Base-by-base conservation (phyloP, 225 moss, liverwort and hornwort species). In the Thuidium tamariscinum region DNA sequence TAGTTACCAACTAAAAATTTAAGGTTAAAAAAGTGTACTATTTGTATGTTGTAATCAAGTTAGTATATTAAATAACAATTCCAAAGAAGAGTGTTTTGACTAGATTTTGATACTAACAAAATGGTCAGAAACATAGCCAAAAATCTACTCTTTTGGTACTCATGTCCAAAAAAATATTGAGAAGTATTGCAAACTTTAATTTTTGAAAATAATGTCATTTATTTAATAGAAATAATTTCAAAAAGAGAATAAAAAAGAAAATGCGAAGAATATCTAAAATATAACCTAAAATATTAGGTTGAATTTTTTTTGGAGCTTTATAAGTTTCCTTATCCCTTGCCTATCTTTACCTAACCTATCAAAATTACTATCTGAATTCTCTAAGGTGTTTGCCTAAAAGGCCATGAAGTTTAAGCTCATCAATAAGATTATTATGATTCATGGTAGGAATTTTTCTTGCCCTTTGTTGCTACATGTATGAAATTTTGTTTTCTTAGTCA, bases 281-380 rank as follows among this genome's bases (percentile, higher is more conserved):
- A n/a, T n/a, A n/a, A 30, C 2, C 0, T 2, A 18, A 30, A 72
- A 6, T 11, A 6, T 11, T 4, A 30, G 6, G 16, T 72, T 72
- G 6, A 10, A 72, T 17, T 17, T 71, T 70, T 9, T 16, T 70
- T 0, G 3, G 2, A 30, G 9, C 29, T 46, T 29, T 26, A 9
- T 10, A 29, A 46, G 18, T 46, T 72, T 4, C 2, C 17, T 6
- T 72, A 29, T 18, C 1, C 1, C 10, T 2, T 46, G 0, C 1
- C 29, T 1, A 72, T 18, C 4, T 29, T 10, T 1, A 0, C 3
- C 0, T 27, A 0, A n/a, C n/a, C n/a, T n/a, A n/a, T n/a, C n/a
- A n/a, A n/a, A n/a, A n/a, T n/a, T n/a, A n/a, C n/a, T n/a, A n/a
- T n/a, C n/a, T n/a, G n/a, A n/a, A n/a, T n/a, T n/a, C n/a, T n/a